Percentiles rank a stretch among this genome's conserved stretches.
Conservation (phyloP, 805 yeast genomes). For the Ogataea neopini region DNA sequence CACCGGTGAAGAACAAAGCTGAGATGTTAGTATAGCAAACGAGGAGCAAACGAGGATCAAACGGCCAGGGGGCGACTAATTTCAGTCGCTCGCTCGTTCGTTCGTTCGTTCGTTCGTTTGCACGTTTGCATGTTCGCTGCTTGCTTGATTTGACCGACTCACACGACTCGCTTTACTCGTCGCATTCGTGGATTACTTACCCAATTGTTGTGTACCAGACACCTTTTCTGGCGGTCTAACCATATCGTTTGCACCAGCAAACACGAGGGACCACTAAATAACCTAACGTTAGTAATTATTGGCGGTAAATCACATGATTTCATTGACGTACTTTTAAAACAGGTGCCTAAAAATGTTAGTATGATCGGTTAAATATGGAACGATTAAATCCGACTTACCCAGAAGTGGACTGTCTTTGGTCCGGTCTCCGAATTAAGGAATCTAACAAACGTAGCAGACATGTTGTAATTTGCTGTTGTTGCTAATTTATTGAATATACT, state of each 20-base stretch:
- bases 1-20: constrained; percentile 88
- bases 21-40: constrained; percentile 3
- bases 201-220: constrained; percentile 81
- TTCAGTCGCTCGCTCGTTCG: too few relatives aligned
- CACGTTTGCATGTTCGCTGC: too few relatives aligned
- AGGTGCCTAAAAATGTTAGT: constrained; percentile 47
- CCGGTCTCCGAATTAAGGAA: constrained; percentile 89
- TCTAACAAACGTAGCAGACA: constrained; percentile 62
- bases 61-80: too few relatives aligned
- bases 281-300: not conserved
- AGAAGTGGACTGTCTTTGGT: constrained; percentile 95
- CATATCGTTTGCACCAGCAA: constrained; percentile 88
- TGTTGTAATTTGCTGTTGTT: constrained; percentile 10
- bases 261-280: constrained; percentile 79
- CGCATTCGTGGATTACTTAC: constrained; percentile 26
- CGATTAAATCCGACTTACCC: constrained; percentile 56
- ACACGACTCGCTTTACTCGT: too few relatives aligned
- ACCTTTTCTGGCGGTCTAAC: constrained; percentile 89
- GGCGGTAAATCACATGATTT: not conserved
- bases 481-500: not conserved
- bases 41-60: too few relatives aligned
- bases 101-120: too few relatives aligned
- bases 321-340: constrained; percentile 46
- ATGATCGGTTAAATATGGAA: not conserved
- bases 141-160: too few relatives aligned